Conservation (phyloP, 169 alveolate genomes). For the Plasmodium cynomolgi region DNA sequence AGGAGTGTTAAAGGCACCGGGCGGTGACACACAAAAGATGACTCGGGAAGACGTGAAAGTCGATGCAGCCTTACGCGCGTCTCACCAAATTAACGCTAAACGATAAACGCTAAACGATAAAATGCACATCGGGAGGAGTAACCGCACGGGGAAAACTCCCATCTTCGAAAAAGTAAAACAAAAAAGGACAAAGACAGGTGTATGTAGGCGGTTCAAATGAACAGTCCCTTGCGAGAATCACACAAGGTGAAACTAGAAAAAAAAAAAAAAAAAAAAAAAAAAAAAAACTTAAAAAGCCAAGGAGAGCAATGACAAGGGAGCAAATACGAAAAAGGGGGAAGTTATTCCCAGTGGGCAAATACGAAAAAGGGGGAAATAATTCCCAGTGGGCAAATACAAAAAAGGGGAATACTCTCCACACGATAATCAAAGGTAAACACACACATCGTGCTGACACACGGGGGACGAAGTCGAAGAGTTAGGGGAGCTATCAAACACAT, state of each 20-base stretch:
- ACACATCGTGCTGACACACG: background rate
- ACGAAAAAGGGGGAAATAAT: background rate
- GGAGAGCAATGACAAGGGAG: background rate
- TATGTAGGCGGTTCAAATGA: background rate
- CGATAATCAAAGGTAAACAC: background rate
- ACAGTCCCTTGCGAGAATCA: background rate
- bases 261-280: background rate
- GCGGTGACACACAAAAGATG: background rate
- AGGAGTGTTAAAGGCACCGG: background rate
- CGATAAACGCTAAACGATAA: background rate
- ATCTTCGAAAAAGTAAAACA: background rate
- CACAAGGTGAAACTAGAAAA: background rate
- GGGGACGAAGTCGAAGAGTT: background rate
- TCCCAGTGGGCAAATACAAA: background rate
- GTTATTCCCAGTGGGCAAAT: background rate
- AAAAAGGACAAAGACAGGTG: background rate
- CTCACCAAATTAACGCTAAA: background rate
- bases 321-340: background rate
- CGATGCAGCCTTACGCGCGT: background rate
- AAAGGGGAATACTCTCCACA: background rate
- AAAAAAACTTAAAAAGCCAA: background rate
- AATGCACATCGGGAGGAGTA: background rate
- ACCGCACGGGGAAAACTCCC: background rate
- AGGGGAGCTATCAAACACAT: background rate
- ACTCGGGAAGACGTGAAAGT: background rate